These are phyloP conservation scores for Cystobasidium tubakii DNA, from an alignment of 768 basidiomycete species.

Conservation along the genomic window DNA sequence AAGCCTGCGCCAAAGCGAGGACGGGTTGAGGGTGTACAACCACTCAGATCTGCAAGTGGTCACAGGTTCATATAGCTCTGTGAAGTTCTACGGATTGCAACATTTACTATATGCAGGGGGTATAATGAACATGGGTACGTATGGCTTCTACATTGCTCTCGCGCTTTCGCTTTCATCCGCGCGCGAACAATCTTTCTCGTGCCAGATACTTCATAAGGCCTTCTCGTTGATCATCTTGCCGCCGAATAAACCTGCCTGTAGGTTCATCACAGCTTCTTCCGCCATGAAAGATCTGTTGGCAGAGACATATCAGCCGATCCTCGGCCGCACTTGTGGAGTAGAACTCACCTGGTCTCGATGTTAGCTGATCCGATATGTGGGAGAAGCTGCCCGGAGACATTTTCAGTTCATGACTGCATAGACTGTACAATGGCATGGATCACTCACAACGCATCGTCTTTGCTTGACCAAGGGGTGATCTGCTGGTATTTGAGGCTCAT, in stretches of 20 bases:
- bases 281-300: constrained; percentile 26
- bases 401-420: not conserved
- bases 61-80: no score
- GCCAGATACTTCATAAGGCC: not conserved
- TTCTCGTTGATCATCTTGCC: constrained; percentile 28
- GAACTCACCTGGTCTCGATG: constrained; percentile 60
- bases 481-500: constrained; percentile 65
- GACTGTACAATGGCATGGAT: not conserved
- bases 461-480: constrained; percentile 74
- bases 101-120: no score
- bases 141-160: no score
- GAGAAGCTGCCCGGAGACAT: constrained; percentile 61
- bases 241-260: constrained; percentile 39
- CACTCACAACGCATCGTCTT: constrained; percentile 58
- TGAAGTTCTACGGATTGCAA: no score
- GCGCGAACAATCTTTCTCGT: no score
- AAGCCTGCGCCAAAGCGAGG: no score
- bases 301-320: not conserved
- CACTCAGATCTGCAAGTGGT: no score
- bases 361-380: constrained; percentile 92
- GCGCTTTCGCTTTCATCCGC: no score
- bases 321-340: not conserved
- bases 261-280: constrained; percentile 36
- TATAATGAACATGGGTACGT: no score
- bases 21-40: no score